Base-by-base conservation (phyloP, 2,329 filamentous ascomycete genomes). In the Trichophyton benhamiae region DNA sequence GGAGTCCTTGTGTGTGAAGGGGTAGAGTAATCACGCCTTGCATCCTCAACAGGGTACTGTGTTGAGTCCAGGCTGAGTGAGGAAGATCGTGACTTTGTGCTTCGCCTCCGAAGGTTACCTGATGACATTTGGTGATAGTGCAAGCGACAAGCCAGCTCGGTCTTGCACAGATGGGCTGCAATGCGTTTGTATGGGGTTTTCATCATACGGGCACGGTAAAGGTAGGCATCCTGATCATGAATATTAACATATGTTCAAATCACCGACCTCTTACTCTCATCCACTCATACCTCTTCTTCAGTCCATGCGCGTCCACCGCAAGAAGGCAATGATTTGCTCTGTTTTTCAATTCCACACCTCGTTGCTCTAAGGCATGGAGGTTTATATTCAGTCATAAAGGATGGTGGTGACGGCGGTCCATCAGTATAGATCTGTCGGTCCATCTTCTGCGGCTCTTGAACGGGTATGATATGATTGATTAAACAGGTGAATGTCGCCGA, bases 151-250 rank as follows among this genome's bases (percentile, higher is more conserved):
- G 89, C 89, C 63, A 94, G 80, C 77, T 94, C 89, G 0, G 89
- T 94, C 79, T 94, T 95, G 76, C 91, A 89, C 67, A 94, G 78
- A 68, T 91, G 87, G 63, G 86, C 83, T 62, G 89, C 89, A 71
- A 94, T 94, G 72, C 92, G 88, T 80, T 92, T 94, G 76, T 94
- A 94, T 0, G 89, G 89, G 85, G 92, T 90, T 77, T 92, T 92
- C 70, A 91, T 87, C 69, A 89, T 83, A 62, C 89, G 87, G 63
- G 87, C 91, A 75, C 91, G 87, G 64, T 94, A 82, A 60, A 94
- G 85, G 73, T 92, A 94, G 62, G 85, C 82, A 76, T 94, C 89
- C 88, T 92, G 65, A 64, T 57, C 44, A 60, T 33, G 60, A 30
- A 13, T 58, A 33, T 57, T 46, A 33, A 52, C 6, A 11, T 48